Conservation (phyloP, 306 rosid species). For the Sphenostylis stenocarpa region DNA sequence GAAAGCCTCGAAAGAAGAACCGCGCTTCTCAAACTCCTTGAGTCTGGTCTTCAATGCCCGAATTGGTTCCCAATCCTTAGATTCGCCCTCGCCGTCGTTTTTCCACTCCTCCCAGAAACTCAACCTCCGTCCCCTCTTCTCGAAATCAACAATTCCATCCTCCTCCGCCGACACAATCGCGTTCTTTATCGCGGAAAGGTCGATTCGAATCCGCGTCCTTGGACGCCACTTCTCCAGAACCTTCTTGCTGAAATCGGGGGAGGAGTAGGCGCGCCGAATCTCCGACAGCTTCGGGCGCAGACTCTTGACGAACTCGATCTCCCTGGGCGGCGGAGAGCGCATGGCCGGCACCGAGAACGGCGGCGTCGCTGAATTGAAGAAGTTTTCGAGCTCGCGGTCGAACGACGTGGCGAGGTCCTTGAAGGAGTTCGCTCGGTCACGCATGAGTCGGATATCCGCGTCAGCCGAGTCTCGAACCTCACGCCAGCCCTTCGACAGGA, state of each 20-base stretch:
- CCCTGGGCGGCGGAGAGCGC: slow-evolving; percentile 64
- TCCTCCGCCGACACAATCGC: slow-evolving; percentile 77
- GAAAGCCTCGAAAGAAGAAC: slow-evolving; percentile 72
- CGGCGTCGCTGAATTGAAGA: slow-evolving; percentile 65
- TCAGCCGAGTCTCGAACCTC: slow-evolving; percentile 95
- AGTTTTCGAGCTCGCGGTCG: slow-evolving; percentile 90
- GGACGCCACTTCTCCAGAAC: slow-evolving; percentile 93
- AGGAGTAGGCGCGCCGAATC: slow-evolving; percentile 73
- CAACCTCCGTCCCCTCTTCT: slow-evolving; percentile 46
- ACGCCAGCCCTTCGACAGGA: slow-evolving; percentile 87
- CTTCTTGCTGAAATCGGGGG: slow-evolving; percentile 91
- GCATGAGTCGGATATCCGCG: slow-evolving; percentile 86
- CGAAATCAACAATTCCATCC: slow-evolving; percentile 48
- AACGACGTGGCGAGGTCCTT: slow-evolving; percentile 84
- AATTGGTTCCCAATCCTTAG: slow-evolving; percentile 88
- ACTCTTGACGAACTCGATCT: slow-evolving; percentile 88
- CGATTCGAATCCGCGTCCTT: slow-evolving; percentile 72
- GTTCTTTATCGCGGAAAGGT: slow-evolving; percentile 77
- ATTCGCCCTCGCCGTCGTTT: slow-evolving; percentile 46
- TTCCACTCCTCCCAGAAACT: slow-evolving; percentile 85
- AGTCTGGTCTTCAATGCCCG: slow-evolving; percentile 77
- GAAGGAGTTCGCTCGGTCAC: slow-evolving; percentile 88
- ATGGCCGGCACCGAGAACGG: slow-evolving; percentile 64
- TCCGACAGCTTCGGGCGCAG: slow-evolving; percentile 85
- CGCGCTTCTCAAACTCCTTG: slow-evolving; percentile 81